These are phyloP conservation scores for Bassia scoparia DNA, from an alignment of 148 eudicot species.

Conservation along the genomic window DNA sequence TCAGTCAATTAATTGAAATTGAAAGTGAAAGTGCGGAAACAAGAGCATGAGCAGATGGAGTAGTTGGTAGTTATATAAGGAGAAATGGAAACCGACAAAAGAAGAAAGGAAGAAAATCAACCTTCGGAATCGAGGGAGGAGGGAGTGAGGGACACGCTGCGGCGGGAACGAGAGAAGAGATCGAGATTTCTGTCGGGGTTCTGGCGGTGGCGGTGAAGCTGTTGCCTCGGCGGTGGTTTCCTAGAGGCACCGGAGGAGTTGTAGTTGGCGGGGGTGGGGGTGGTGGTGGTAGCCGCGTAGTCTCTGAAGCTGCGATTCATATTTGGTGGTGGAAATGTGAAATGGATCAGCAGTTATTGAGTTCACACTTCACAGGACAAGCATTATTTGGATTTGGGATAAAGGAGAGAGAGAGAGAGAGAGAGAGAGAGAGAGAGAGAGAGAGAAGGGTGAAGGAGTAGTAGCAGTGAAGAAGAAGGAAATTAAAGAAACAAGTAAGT, in stretches of 20 bases:
- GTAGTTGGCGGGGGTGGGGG: constrained; percentile 10
- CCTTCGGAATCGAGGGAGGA: constrained; percentile 16
- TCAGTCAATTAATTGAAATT: neutral
- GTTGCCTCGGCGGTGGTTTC: constrained; percentile 24
- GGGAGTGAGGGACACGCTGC: constrained; percentile 35
- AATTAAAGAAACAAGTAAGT: neutral
- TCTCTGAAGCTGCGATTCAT: constrained; percentile 41
- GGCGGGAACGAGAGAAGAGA: constrained; percentile 60
- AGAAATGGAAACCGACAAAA: neutral
- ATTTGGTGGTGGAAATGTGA: neutral
- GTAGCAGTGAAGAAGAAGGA: neutral
- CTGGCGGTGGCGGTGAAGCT: constrained; percentile 13
- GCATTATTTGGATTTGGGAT: no score
- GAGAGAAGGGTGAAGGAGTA: neutral
- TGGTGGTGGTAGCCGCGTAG: neutral
- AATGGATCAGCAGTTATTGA: neutral
- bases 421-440: neutral
- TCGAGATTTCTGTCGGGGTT: constrained; percentile 37
- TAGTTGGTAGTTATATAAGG: no score
- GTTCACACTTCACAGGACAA: no score
- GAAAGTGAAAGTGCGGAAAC: no score
- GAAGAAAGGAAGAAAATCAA: neutral
- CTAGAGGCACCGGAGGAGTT: constrained; percentile 8
- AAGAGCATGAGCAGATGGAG: neutral
- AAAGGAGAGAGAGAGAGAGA: no score